Base-by-base conservation (phyloP, 2,329 filamentous ascomycete genomes). In the Diaporthe sp. region DNA sequence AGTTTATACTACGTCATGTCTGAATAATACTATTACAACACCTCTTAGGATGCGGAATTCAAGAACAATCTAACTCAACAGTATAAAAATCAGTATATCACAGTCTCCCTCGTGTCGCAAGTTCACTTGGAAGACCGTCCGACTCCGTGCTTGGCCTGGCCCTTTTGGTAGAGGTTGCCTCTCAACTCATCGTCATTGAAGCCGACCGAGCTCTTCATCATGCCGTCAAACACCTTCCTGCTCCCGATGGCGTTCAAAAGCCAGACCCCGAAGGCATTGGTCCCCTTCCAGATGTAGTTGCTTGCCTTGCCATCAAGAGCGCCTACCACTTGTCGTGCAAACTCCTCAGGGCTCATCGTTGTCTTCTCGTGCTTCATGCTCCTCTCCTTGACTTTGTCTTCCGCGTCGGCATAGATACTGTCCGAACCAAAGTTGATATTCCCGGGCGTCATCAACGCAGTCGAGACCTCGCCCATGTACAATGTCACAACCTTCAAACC, bases 381-480 rank as follows among this genome's bases (percentile, higher is more conserved):
- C 34, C 57, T 60, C 34, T 39, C 57, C 57, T 60, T 39, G 19
- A 60, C 57, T 6, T 60, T 60, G 34, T 60, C 9, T 22, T 60
- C 57, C 31, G 25, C 57, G 10, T 60, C 34, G 19, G 34, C 31
- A 39, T 39, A 58, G 8, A 39, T 25, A 6, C 34, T 60, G 5
- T n/a, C 57, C 19, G 57, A 10, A 19, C 57, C 57, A 9, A 60
- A 60, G 10, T 60, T 39, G 57, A 60, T 60, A 22, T 60, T 60
- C 5, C 22, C 34, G 17, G 57, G 17, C 9, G 34, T 25, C 34
- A 60, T 60, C 19, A 60, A 31, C 19, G 31, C 19, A 19, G 57
- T 60, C 9, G 57, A 60, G 8, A 39, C 57, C 57, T 60, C 34
- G 31, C 57, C 57, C 57, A 60, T 60, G 55, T 60, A 60, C 34